Evolutionary conservation across 371 early-diverging fungal species (phyloP).

Genomic region (Mortierella polycephala): DNA sequence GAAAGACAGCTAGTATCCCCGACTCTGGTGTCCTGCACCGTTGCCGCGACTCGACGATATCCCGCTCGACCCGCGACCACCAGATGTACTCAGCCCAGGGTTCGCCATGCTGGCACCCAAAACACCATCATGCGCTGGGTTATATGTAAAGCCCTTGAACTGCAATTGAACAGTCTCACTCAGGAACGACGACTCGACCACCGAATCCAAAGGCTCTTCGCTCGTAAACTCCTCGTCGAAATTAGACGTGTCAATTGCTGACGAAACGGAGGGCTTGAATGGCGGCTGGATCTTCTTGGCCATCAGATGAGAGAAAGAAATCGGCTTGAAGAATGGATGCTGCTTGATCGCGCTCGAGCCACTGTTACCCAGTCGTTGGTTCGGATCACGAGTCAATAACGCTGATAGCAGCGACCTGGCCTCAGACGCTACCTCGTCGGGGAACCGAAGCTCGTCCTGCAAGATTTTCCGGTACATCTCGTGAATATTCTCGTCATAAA

Average conservation of each 20-base stretch:
- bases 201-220: slow-evolving; percentile 89
- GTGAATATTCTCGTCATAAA: slow-evolving; percentile 95
- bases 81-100: background rate
- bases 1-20: background rate
- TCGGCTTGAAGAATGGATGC: slow-evolving; percentile 92
- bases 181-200: slow-evolving; percentile 81
- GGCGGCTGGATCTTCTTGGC: slow-evolving; percentile 91
- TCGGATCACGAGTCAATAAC: slow-evolving; percentile 87
- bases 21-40: slow-evolving; percentile 6
- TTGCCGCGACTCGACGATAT: background rate
- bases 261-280: slow-evolving; percentile 89
- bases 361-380: slow-evolving; percentile 83
- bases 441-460: slow-evolving; percentile 84
- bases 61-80: slow-evolving; percentile 3
- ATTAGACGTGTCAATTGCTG: slow-evolving; percentile 84
- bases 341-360: slow-evolving; percentile 92
- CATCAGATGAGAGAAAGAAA: slow-evolving; percentile 90
- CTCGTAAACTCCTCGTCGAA: slow-evolving; percentile 86
- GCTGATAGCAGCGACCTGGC: slow-evolving; percentile 81
- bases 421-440: slow-evolving; percentile 81
- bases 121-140: slow-evolving; percentile 68
- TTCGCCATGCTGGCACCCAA: slow-evolving; percentile 58
- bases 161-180: slow-evolving; percentile 93
- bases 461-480: slow-evolving; percentile 96
- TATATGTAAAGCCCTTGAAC: slow-evolving; percentile 93